phyloP scores from a whole-genome alignment of 1,139 yeast species.

The Saccharomyces hybrid region DNA sequence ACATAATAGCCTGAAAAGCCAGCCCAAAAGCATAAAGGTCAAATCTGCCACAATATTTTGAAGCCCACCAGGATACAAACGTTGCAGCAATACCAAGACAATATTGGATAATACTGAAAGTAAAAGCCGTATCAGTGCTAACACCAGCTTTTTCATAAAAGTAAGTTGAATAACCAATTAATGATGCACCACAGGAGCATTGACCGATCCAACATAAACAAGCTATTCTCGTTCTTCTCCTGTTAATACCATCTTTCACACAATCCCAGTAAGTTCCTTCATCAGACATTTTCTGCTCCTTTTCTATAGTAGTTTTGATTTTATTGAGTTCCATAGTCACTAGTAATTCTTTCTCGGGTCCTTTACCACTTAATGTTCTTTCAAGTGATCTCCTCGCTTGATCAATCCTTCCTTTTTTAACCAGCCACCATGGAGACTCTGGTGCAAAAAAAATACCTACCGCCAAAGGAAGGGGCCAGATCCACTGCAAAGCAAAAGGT shows the following conservation, averaged over 20 bases:
- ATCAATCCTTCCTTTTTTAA: constrained; percentile 34
- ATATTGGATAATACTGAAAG: constrained; percentile 41
- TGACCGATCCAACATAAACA: constrained; percentile 42
- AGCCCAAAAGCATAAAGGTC: constrained; percentile 42
- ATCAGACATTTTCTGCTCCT: constrained; percentile 18
- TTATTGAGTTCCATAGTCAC: constrained; percentile 6
- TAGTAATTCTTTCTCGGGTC: constrained; percentile 5
- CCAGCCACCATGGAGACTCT: constrained; percentile 51
- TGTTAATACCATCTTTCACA: constrained; percentile 37
- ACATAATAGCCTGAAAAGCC: constrained; percentile 32
- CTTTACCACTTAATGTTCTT: constrained; percentile 29
- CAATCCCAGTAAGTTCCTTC: constrained; percentile 38
- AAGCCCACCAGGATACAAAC: constrained; percentile 46
- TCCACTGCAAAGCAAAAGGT: constrained; percentile 52
- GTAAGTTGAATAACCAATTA: constrained; percentile 40
- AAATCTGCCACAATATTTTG: constrained; percentile 43
- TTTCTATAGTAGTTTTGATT: constrained; percentile 31
- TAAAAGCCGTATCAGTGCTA: constrained; percentile 33
- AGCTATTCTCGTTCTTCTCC: constrained; percentile 47
- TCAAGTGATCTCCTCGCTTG: constrained; percentile 39
- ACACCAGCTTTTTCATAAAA: constrained; percentile 36
- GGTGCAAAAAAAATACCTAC: background rate
- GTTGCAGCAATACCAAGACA: constrained; percentile 36
- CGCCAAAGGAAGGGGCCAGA: constrained; percentile 35
- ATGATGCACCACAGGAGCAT: constrained; percentile 46